phyloP scores from a whole-genome alignment of 2,329 filamentous ascomycete species.

The Raffaelea albimanens region DNA sequence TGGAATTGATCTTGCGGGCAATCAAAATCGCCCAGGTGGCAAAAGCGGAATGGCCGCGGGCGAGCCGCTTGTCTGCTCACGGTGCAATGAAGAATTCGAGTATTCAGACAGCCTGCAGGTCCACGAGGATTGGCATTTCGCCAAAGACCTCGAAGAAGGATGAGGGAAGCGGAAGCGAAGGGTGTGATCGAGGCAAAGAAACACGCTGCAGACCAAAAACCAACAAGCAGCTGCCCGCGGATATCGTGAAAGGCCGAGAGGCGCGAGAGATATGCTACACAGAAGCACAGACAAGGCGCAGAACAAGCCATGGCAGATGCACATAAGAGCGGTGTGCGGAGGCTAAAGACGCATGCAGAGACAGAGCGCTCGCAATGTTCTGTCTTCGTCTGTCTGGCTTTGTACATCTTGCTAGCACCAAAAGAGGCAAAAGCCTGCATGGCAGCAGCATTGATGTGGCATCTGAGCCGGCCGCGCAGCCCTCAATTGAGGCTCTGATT shows the following conservation, averaged over 20 bases:
- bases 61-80: slow-evolving; percentile 37
- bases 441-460: neutral
- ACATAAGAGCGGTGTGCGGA: neutral
- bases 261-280: too few species aligned
- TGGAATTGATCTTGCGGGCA: too few species aligned
- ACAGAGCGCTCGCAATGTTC: neutral
- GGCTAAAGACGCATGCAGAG: too few species aligned
- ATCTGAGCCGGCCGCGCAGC: neutral
- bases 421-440: neutral
- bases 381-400: neutral
- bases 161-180: slow-evolving; percentile 19
- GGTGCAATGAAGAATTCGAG: slow-evolving; percentile 55
- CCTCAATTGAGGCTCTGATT: too few species aligned
- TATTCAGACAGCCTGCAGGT: slow-evolving; percentile 53
- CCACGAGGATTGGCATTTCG: slow-evolving; percentile 92
- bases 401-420: neutral
- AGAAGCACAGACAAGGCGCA: too few species aligned
- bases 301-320: neutral
- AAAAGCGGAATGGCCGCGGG: too few species aligned
- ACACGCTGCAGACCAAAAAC: too few species aligned
- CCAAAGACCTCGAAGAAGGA: slow-evolving; percentile 71
- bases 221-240: too few species aligned
- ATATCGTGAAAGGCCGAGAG: too few species aligned
- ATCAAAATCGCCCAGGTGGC: neutral
- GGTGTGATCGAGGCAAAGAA: too few species aligned